These are phyloP conservation scores for Vachellia collinsii DNA, from an alignment of 306 rosid species.

Conservation along the genomic window DNA sequence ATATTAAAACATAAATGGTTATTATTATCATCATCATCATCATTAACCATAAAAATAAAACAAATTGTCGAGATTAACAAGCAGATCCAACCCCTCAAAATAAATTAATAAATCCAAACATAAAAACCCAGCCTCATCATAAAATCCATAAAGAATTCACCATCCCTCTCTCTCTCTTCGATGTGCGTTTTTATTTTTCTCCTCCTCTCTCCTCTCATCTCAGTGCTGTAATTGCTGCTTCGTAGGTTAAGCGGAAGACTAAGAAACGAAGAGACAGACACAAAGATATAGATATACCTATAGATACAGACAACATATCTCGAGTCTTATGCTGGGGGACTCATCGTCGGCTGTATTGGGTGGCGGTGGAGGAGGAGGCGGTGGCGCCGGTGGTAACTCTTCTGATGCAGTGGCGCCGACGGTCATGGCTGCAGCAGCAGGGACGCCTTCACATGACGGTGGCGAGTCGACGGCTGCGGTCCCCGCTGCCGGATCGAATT, in stretches of 20 bases:
- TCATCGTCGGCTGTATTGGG: slow-evolving; percentile 43
- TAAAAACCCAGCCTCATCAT: slow-evolving; percentile 48
- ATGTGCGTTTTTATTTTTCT: slow-evolving; percentile 40
- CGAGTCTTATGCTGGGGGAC: slow-evolving; percentile 71
- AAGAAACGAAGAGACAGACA: slow-evolving; percentile 3
- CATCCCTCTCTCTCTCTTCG: slow-evolving; percentile 20
- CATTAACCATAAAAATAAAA: slow-evolving; percentile 30
- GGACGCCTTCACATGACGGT: slow-evolving; percentile 1
- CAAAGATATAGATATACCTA: not conserved
- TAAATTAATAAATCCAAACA: slow-evolving; percentile 68
- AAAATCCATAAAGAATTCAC: slow-evolving; percentile 81
- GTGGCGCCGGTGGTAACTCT: slow-evolving; percentile 46
- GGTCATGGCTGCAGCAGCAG: slow-evolving; percentile 9
- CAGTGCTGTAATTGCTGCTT: slow-evolving; percentile 59
- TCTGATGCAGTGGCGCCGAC: slow-evolving; percentile 45
- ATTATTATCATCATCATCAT: not conserved
- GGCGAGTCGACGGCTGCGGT: slow-evolving; percentile 11
- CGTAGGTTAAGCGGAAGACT: slow-evolving; percentile 22
- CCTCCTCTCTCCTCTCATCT: slow-evolving; percentile 18
- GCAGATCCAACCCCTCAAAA: slow-evolving; percentile 65
- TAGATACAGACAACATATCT: slow-evolving; percentile 18
- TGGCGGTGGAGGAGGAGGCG: slow-evolving; percentile 36
- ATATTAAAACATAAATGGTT: slow-evolving; percentile 31
- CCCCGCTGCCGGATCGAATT: slow-evolving; percentile 56
- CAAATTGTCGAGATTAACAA: slow-evolving; percentile 61